Evolutionary conservation across 1,284 basidiomycete genomes (phyloP), one percentile per base, ranked within the genome.

Genomic region (Moesziomyces antarcticus): DNA sequence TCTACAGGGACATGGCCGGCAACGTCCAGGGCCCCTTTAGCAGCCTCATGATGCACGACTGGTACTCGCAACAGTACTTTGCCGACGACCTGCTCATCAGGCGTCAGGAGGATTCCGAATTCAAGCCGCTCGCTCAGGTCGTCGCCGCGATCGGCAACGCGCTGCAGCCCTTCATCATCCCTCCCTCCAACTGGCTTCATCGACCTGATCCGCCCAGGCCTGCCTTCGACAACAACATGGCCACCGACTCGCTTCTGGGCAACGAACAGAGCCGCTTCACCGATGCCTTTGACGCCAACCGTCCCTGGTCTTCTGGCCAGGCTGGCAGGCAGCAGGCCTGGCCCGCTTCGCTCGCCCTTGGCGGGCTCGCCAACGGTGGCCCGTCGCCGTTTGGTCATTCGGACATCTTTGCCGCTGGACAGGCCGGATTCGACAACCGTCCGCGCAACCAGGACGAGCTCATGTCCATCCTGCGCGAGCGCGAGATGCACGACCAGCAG

Each of bases 1-100:
- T 90, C 40, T 97, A 97, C 85, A 89, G 93, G 55, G 94, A 97
- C 84, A 93, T 93, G 16, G 89, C 91, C 68, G 93, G 94, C 33
- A 89, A 92, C 72, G 87, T 95, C 49, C 94, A 97, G 89, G 94
- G 94, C 90, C 96, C 96, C 2, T 99, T 98, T 87, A 88, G 88
- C 44, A 93, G 92, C 25, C 89, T 91, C 69, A 84, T 92, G 65
- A 98, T 99, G 96, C 94, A 98, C 86, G 93, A 93, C 77, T 98
- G 96, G 96, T 92, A 91, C 84, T 90, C 93, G 57, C 92, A 92
- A 81, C 91, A 91, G 16, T 99, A 97, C 86, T 97, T 99, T 84
- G 87, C 89, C n/a, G 87, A 90, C 47, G 90, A 93, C 69, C 87
- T 98, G 30, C 89, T 92, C 37, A 90, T 96, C 88, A 93, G 91